Evolutionary conservation across 164 flowering plant species (phyloP), one percentile per base, ranked within the genome.

Genomic region (Euptelea pleiosperma): DNA sequence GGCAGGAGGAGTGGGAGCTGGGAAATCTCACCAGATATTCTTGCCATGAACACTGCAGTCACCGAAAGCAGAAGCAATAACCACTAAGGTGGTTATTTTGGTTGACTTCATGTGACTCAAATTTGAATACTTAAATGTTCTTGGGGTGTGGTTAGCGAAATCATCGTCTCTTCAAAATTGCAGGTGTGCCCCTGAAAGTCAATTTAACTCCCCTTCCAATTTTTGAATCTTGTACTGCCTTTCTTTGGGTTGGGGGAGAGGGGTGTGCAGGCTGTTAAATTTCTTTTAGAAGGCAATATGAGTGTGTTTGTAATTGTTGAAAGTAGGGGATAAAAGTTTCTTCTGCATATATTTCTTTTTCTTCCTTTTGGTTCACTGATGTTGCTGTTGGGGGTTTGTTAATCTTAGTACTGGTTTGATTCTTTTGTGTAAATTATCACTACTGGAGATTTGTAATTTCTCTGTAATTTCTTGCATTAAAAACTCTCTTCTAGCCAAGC

Each of bases 1-100:
- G 92, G 80, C 33, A 71, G 83, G 71, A 78, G 83, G 63, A 79
- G 91, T 26, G 76, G 79, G 54, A 89, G 84, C 69, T 89, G 89
- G 87, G 96, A 89, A 57, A 79, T 84, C 18, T 67, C 82, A 12
- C 74, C 78, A 0, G 90, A 88, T 14, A 74, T 70, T 40, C 70
- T 66, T 31, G 72, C 70, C 3, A 33, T 53, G 56, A 75, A 66
- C 52, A 53, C 86, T 12, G 47, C 55, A 6, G 81, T 69, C 31
- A 64, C 70, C 0, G 80, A 76, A 45, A 74, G 62, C 66, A 70
- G 75, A 75, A 70, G 72, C 70, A 35, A 71, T 51, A 41, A 22
- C 24, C 54, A 65, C 50, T 72, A 62, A 56, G 57, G 30, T 22
- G 16, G 9, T 26, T 4, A 6, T 18, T 19, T 37, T 56, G 0